Evolutionary conservation across 116 monocot species (phyloP).

Genomic region (Papilionanthe hybrid): DNA sequence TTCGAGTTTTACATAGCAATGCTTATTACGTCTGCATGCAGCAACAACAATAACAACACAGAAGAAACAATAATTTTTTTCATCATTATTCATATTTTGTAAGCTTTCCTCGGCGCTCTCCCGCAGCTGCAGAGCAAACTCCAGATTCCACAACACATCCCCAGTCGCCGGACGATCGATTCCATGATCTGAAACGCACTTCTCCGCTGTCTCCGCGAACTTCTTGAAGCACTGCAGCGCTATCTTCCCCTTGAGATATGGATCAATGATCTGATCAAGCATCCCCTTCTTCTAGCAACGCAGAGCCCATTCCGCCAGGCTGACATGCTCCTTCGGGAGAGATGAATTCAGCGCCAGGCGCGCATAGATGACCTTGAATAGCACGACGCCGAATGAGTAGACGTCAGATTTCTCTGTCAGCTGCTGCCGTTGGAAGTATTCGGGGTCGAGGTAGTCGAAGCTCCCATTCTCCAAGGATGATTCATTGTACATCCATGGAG

Average conservation of each 20-base stretch:
- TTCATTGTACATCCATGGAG: conserved; percentile 8
- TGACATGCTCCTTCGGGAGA: conserved; percentile 25
- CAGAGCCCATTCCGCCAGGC: conserved; percentile 41
- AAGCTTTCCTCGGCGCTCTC: conserved; percentile 33
- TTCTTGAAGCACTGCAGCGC: conserved; percentile 34
- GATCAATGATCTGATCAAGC: conserved; percentile 37
- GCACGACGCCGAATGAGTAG: conserved; percentile 20
- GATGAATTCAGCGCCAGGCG: too few relatives aligned
- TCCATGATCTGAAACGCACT: conserved; percentile 29
- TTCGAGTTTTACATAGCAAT: too few relatives aligned
- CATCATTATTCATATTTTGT: too few relatives aligned
- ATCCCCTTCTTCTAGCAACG: conserved; percentile 31
- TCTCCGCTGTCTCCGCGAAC: conserved; percentile 39
- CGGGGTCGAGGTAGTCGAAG: conserved; percentile 27
- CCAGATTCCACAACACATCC: conserved; percentile 38
- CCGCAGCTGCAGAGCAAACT: conserved; percentile 26
- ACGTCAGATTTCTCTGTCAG: conserved; percentile 30
- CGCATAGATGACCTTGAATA: too few relatives aligned
- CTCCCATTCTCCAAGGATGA: conserved; percentile 28
- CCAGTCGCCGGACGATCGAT: conserved; percentile 33
- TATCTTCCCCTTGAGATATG: conserved; percentile 20
- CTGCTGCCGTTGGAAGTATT: conserved; percentile 28
- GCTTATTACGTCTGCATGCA: too few relatives aligned
- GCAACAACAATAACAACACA: too few relatives aligned
- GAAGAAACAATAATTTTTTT: too few relatives aligned